phyloP scores from a whole-genome alignment of 192 early-diverging fungal genomes.

The Neocallimastix lanati region DNA sequence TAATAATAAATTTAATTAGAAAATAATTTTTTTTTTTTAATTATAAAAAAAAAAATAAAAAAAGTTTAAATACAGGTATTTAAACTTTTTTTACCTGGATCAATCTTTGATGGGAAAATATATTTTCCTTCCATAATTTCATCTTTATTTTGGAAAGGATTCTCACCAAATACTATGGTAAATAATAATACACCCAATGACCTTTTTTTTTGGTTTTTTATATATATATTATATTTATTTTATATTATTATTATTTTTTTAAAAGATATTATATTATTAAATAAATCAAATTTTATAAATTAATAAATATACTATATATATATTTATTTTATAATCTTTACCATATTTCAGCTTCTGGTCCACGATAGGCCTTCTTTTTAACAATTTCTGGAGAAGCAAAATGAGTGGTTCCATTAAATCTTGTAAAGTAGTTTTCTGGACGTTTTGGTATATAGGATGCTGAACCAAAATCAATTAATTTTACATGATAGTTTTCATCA shows the following conservation, averaged over 20 bases:
- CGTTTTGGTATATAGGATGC: slow-evolving; percentile 16
- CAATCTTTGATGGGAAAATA: slow-evolving; percentile 4
- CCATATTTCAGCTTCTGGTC: slow-evolving; percentile 46
- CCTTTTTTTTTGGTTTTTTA: no score
- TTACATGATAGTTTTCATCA: slow-evolving; percentile 24
- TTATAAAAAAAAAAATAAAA: no score
- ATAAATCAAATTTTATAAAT: no score
- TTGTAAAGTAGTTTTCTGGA: slow-evolving; percentile 18
- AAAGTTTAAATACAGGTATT: no score
- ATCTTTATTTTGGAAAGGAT: slow-evolving; percentile 17
- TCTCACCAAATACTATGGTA: slow-evolving; percentile 26
- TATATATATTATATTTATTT: no score
- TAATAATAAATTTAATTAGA: no score
- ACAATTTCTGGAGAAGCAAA: slow-evolving; percentile 46
- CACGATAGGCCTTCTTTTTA: slow-evolving; percentile 25
- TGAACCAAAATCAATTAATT: slow-evolving; percentile 52
- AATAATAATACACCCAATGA: slow-evolving; percentile 22
- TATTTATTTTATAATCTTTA: slow-evolving; percentile 1
- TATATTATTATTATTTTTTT: no score
- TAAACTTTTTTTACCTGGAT: slow-evolving; percentile 2
- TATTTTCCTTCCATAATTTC: slow-evolving; percentile 20
- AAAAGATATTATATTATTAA: no score
- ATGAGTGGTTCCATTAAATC: slow-evolving; percentile 25
- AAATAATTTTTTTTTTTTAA: no score
- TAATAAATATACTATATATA: no score